These are phyloP conservation scores for Biscutella laevigata DNA, from an alignment of 441 rosid species.

Conservation along the genomic window DNA sequence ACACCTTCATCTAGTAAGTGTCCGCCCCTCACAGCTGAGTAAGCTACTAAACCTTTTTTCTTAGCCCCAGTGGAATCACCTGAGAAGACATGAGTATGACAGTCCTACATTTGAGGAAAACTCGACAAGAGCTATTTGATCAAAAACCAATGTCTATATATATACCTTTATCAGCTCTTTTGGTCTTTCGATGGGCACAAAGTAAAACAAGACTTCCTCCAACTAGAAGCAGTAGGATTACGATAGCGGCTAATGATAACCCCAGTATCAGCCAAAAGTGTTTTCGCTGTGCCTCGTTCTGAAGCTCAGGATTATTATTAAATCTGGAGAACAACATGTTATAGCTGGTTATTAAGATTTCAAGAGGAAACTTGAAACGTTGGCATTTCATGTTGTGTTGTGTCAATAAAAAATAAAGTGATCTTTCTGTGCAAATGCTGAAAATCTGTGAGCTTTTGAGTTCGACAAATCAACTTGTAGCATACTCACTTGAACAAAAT, in stretches of 20 bases:
- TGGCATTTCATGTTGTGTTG: constrained; percentile 1
- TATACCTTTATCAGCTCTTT: constrained; percentile 46
- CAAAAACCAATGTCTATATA: neutral
- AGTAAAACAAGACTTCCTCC: constrained; percentile 44
- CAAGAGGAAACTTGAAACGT: neutral
- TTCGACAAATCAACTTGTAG: constrained; percentile 11
- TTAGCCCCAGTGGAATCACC: constrained; percentile 40
- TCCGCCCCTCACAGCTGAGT: constrained; percentile 53
- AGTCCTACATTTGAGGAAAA: neutral
- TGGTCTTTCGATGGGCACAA: constrained; percentile 31
- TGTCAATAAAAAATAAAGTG: neutral
- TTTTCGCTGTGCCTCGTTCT: constrained; percentile 35
- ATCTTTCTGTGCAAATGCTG: neutral
- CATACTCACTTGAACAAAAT: constrained; percentile 57
- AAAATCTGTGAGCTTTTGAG: neutral
- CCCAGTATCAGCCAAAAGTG: constrained; percentile 50
- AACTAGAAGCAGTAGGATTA: constrained; percentile 39
- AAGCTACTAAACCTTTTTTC: constrained; percentile 39
- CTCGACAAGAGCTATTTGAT: neutral
- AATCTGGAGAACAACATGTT: constrained; percentile 40
- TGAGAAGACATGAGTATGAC: constrained; percentile 23
- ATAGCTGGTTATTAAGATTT: neutral
- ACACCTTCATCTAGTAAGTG: constrained; percentile 68
- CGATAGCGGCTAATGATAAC: constrained; percentile 41
- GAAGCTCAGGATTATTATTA: constrained; percentile 51